Conservation (phyloP, 116 monocot species). For the Iris pallida region DNA sequence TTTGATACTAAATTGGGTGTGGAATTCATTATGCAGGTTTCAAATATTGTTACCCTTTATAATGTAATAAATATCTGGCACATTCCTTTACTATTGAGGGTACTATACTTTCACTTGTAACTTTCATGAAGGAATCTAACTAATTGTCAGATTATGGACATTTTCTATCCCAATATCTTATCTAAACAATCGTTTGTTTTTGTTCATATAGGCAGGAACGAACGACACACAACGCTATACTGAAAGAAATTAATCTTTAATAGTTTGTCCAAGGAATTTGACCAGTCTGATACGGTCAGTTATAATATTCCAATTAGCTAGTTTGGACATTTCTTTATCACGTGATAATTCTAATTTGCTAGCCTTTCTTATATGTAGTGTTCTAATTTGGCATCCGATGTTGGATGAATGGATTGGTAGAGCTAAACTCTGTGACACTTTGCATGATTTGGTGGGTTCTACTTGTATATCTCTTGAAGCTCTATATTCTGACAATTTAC, state of each 20-base stretch:
- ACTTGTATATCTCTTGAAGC: not conserved
- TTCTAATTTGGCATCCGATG: too few relatives aligned
- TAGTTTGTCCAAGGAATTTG: conserved; percentile 35
- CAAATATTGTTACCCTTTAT: conserved; percentile 74
- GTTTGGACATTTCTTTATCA: not conserved
- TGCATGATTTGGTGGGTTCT: conserved; percentile 61
- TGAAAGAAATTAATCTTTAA: conserved; percentile 69
- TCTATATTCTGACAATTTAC: not conserved
- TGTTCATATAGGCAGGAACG: conserved; percentile 52
- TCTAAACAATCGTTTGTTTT: not conserved
- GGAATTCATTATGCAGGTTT: too few relatives aligned
- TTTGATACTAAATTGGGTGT: too few relatives aligned
- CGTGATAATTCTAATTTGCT: not conserved
- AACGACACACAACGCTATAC: conserved; percentile 79
- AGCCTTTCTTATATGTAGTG: too few relatives aligned
- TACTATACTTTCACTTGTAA: conserved; percentile 13
- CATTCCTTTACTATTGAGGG: conserved; percentile 86
- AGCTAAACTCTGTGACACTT: too few relatives aligned
- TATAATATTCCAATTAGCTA: not conserved
- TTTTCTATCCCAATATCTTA: not conserved
- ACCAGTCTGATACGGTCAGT: not conserved
- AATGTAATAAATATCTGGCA: conserved; percentile 99
- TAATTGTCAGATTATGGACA: not conserved
- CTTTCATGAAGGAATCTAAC: too few relatives aligned
- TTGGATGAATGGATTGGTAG: too few relatives aligned